Percentiles rank a stretch among this genome's conserved stretches.
phyloP scores from a whole-genome alignment of 345 rosid genomes.

The Linum trigynum region DNA sequence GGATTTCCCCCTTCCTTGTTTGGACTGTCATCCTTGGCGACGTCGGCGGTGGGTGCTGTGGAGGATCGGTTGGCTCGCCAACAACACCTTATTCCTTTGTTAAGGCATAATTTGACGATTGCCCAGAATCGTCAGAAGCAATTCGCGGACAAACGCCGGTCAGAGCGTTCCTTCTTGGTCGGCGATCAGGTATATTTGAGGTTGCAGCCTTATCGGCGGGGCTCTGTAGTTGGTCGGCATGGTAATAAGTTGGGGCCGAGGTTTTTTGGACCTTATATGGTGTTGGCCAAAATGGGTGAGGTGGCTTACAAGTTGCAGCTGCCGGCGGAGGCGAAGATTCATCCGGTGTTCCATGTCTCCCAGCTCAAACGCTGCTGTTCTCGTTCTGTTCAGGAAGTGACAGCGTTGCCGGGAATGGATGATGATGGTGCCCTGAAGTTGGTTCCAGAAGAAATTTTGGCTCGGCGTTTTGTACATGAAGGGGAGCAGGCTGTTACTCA shows the following conservation, averaged over 20 bases:
- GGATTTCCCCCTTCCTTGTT: not conserved
- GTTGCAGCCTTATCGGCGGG: not conserved
- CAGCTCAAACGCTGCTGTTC: no score
- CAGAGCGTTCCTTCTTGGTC: not conserved
- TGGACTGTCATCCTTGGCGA: not conserved
- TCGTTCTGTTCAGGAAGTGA: no score
- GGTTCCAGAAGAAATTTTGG: no score
- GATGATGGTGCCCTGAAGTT: no score
- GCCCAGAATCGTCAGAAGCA: not conserved
- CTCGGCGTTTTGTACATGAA: no score
- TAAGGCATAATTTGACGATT: not conserved
- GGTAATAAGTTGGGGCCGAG: not conserved
- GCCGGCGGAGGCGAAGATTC: no score
- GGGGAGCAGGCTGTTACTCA: no score
- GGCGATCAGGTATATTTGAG: constrained; percentile 5
- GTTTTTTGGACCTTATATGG: not conserved
- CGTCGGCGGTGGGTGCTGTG: not conserved
- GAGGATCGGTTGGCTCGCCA: not conserved
- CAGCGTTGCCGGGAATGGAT: no score
- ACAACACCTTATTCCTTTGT: not conserved
- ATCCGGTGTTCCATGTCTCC: no score
- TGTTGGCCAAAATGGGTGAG: no score
- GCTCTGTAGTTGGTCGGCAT: not conserved
- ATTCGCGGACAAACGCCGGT: not conserved
- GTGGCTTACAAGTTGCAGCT: no score